phyloP scores from a whole-genome alignment of 345 rosid species.

The Boechera divaricarpa region DNA sequence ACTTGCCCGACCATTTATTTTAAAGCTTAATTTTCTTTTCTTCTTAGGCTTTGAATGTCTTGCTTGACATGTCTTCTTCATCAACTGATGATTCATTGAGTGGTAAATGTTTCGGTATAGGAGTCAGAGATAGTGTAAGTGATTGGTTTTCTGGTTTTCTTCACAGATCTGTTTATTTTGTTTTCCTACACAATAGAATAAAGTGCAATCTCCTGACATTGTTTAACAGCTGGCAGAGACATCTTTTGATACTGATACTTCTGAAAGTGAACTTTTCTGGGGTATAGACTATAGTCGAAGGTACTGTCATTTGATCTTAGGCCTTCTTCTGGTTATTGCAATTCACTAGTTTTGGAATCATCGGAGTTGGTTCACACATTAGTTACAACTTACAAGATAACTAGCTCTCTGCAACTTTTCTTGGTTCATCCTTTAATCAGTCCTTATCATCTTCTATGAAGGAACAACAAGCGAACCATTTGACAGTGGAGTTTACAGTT shows the following conservation, averaged over 20 bases:
- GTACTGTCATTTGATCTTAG: slow-evolving; percentile 47
- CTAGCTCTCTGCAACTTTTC: background rate
- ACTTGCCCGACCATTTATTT: slow-evolving; percentile 31
- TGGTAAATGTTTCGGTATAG: slow-evolving; percentile 40
- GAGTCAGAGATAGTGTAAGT: slow-evolving; percentile 64
- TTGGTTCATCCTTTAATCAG: background rate
- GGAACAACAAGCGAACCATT: background rate
- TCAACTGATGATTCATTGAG: slow-evolving; percentile 53
- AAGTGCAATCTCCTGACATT: slow-evolving; percentile 21
- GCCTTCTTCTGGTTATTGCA: slow-evolving; percentile 22
- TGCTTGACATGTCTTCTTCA: slow-evolving; percentile 73
- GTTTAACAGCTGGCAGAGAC: slow-evolving; percentile 60
- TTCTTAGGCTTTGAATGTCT: slow-evolving; percentile 73
- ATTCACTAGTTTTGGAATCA: slow-evolving; percentile 10
- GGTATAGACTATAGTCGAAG: slow-evolving; percentile 55
- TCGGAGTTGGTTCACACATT: slow-evolving; percentile 4
- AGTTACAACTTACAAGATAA: slow-evolving; percentile 9
- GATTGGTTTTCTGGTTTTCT: background rate
- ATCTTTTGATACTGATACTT: slow-evolving; percentile 60
- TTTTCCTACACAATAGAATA: slow-evolving; percentile 1
- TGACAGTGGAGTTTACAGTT: slow-evolving; percentile 8
- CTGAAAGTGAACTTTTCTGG: slow-evolving; percentile 70
- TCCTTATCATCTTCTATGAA: slow-evolving; percentile 6
- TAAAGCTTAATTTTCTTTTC: slow-evolving; percentile 30
- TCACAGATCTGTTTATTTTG: background rate